These are phyloP conservation scores for Cercospora beticola DNA, from an alignment of 2,329 filamentous ascomycete genomes.

Conservation along the genomic window DNA sequence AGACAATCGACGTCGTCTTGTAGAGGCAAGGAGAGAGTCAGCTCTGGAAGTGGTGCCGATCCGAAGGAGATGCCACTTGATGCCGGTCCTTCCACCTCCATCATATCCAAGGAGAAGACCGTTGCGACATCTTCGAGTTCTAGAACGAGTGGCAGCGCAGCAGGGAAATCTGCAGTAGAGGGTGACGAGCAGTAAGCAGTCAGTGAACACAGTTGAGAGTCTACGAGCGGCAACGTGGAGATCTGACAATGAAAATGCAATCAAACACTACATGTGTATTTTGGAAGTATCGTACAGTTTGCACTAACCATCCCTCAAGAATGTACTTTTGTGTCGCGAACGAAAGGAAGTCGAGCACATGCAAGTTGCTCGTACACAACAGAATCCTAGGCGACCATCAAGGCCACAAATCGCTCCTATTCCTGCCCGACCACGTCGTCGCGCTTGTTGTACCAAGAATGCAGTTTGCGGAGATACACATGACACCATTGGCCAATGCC, in stretches of 20 bases:
- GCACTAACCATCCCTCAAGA: background rate
- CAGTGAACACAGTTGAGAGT: background rate
- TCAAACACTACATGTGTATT: background rate
- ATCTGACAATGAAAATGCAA: background rate
- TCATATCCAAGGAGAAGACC: background rate
- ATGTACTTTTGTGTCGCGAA: background rate
- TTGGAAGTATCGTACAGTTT: background rate
- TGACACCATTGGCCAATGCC: background rate
- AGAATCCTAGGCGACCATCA: background rate
- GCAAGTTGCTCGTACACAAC: background rate
- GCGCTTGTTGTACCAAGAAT: background rate
- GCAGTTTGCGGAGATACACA: background rate
- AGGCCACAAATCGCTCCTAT: background rate
- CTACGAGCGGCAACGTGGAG: background rate
- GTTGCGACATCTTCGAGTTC: background rate
- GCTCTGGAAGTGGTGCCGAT: constrained; percentile 12
- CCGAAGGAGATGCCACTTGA: background rate
- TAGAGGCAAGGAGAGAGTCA: constrained; percentile 31
- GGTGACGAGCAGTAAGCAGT: background rate
- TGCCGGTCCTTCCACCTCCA: background rate
- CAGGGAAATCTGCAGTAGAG: background rate
- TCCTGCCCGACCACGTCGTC: background rate
- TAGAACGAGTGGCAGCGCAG: background rate
- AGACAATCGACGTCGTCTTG: constrained; percentile 18
- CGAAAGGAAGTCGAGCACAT: background rate